Evolutionary conservation across 495 filamentous ascomycete species (phyloP), one percentile per base, ranked within the genome.

Genomic region (Penicillium diatomitis): DNA sequence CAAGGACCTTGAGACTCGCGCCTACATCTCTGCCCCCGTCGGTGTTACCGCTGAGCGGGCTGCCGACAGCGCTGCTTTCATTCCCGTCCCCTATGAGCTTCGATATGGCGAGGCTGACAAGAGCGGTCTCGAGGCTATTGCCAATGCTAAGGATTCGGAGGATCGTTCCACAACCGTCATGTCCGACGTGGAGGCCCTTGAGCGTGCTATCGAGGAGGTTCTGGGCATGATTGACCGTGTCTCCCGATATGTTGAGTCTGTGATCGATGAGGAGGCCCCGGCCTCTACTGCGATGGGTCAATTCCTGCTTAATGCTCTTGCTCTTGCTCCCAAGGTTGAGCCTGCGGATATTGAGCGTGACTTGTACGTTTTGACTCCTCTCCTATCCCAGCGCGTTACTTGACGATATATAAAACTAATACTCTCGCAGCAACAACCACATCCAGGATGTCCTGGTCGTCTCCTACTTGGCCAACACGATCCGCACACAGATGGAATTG

Each of bases 391-490:
- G 47, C 49, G 42, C 64, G 72, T 82, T 42, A n/a, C 6, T 32
- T 8, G 6, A 6, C n/a, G 7, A 32, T 84, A 63, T 48, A 44
- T 50, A 64, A 52, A 67, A 20, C 20, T 20, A 20, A 20, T 2
- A 59, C 6, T 31, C 38, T 12, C 43, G 39, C 64, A 84, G 81
- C 81, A 97, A 98, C 78, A 94, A 94, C 72, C 92, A 98, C 72
- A 87, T 98, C 68, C 92, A 98, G 73, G 92, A 98, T 63, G 90
- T 98, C 49, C 82, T 98, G 41, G 85, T 96, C 58, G 89, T 97
- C 53, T 89, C 87, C 41, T 98, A 98, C 75, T 78, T 98, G 40
- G 89, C 92, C 57, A 98, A 97, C 75, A 96, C 91, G 43, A 95
- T 98, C 70, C 88, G 92, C 67, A 96, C 91, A 58, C 92, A 98